phyloP scores from a whole-genome alignment of 106 monocot genomes.

The Gastrodia elata region DNA sequence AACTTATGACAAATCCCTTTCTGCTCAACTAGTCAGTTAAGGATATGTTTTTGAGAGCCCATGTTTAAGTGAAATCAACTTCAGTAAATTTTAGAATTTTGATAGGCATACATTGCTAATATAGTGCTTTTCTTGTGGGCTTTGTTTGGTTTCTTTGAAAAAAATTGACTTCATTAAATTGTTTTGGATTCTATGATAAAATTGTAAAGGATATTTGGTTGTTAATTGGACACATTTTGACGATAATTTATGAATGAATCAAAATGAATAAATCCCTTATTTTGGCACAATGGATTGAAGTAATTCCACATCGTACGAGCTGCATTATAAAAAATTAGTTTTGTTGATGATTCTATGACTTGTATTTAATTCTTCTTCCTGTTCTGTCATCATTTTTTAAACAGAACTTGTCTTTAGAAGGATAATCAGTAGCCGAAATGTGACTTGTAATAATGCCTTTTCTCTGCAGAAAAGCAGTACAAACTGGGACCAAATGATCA shows the following conservation, averaged over 20 bases:
- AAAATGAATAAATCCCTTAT: neutral
- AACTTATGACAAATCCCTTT: too few species aligned
- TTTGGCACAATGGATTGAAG: neutral
- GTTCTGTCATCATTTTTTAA: neutral
- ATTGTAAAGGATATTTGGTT: too few species aligned
- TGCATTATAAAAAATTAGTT: neutral
- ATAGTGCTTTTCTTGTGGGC: too few species aligned
- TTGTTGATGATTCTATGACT: neutral
- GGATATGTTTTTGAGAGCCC: too few species aligned
- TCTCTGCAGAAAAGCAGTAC: slow-evolving; percentile 11
- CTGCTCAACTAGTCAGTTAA: too few species aligned
- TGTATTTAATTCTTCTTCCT: neutral
- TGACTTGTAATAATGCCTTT: neutral
- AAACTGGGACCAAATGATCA: slow-evolving; percentile 21
- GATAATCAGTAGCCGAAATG: neutral
- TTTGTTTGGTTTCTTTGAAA: too few species aligned
- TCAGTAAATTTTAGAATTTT: too few species aligned
- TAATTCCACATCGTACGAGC: neutral
- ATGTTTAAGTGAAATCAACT: too few species aligned
- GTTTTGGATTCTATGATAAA: too few species aligned
- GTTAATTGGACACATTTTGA: neutral
- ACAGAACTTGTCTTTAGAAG: neutral
- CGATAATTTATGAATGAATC: neutral
- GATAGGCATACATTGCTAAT: too few species aligned
- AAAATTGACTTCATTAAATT: too few species aligned